These are phyloP conservation scores for Hypoxylon sp. DNA, from an alignment of 2,329 filamentous ascomycete species.

Conservation along the genomic window DNA sequence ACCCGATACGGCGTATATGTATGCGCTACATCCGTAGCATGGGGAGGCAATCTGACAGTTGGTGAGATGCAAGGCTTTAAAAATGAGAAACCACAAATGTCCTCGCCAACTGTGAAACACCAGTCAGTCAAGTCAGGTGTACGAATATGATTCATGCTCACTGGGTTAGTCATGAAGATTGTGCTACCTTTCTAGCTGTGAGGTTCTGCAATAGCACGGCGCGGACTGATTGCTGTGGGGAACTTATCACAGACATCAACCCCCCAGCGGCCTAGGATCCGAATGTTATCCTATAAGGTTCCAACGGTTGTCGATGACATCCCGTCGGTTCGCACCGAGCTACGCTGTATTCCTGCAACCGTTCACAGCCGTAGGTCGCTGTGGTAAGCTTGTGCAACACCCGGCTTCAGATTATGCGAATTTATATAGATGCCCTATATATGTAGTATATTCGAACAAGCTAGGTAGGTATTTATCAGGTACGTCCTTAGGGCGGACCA, in stretches of 20 bases:
- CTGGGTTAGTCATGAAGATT: not conserved
- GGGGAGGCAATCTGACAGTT: not conserved
- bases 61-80: not conserved
- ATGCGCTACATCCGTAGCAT: not conserved
- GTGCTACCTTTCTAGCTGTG: not conserved
- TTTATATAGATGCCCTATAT: not conserved
- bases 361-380: not conserved
- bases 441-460: not conserved
- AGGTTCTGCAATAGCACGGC: conserved; percentile 3
- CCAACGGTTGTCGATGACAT: not conserved
- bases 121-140: not conserved
- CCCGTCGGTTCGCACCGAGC: conserved; percentile 1
- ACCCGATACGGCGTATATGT: conserved; percentile 20
- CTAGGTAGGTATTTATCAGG: not conserved
- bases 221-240: not conserved
- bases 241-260: not conserved
- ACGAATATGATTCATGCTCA: conserved; percentile 5
- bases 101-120: not conserved
- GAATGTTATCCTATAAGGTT: conserved; percentile 1
- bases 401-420: not conserved
- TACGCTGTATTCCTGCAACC: not conserved
- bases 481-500: no score
- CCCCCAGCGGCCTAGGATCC: not conserved
- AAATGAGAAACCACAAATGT: not conserved
- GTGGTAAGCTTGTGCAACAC: not conserved